Evolutionary conservation across 225 moss, liverwort and hornwort species (phyloP).

Genomic region (Ulota crispa): DNA sequence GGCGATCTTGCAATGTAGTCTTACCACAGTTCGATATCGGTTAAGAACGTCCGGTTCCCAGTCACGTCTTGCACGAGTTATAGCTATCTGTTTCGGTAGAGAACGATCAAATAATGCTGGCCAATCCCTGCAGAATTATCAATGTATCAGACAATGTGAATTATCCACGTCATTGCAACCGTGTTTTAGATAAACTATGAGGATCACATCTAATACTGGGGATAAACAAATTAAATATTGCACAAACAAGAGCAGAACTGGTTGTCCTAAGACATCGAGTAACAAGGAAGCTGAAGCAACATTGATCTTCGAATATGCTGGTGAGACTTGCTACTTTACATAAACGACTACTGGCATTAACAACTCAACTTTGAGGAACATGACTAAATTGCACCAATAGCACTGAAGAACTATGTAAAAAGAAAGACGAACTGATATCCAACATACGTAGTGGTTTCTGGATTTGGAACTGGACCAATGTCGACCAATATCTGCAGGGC

Average conservation of each 20-base stretch:
- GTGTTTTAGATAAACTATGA: background rate
- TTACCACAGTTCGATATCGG: slow-evolving; percentile 75
- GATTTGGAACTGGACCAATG: slow-evolving; percentile 72
- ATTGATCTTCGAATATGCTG: background rate
- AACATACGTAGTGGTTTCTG: slow-evolving; percentile 81
- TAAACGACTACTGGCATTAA: background rate
- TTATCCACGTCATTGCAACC: background rate
- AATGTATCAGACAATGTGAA: background rate
- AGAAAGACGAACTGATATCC: background rate
- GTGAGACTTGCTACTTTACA: background rate
- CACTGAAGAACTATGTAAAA: background rate
- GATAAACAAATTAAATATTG: background rate
- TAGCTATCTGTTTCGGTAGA: slow-evolving; percentile 86
- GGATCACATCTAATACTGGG: background rate
- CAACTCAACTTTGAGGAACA: background rate
- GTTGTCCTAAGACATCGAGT: background rate
- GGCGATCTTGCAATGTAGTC: slow-evolving; percentile 4
- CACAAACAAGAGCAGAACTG: slow-evolving; percentile 5
- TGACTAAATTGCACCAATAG: background rate
- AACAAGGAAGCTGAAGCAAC: background rate
- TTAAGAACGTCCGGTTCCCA: slow-evolving; percentile 87
- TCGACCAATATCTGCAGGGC: slow-evolving; percentile 89
- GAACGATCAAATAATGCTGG: slow-evolving; percentile 73
- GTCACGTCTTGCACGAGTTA: slow-evolving; percentile 79
- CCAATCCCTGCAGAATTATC: slow-evolving; percentile 73